These are phyloP conservation scores for Globisporangium barbulae DNA, from an alignment of 352 stramenopile genomes.

Conservation along the genomic window DNA sequence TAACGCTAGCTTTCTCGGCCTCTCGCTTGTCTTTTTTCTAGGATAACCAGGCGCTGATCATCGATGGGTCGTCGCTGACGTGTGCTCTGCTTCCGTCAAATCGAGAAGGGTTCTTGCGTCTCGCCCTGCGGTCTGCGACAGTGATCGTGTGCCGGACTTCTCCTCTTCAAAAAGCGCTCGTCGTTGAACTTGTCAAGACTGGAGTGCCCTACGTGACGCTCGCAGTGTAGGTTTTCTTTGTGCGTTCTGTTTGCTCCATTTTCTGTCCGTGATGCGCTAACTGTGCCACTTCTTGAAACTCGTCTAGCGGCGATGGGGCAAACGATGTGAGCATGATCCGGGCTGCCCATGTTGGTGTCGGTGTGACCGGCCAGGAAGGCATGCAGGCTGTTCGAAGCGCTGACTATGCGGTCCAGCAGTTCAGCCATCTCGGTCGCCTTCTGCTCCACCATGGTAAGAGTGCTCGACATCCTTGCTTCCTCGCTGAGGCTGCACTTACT, in stretches of 20 bases:
- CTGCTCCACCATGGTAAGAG: conserved; percentile 65
- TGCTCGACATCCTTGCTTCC: not conserved
- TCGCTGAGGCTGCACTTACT: not conserved
- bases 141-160: conserved; percentile 89
- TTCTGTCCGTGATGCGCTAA: not conserved
- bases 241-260: not conserved
- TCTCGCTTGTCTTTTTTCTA: conserved; percentile 9
- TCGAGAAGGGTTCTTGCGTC: conserved; percentile 59
- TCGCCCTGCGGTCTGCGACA: conserved; percentile 69
- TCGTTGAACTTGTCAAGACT: conserved; percentile 93
- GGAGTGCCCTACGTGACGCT: conserved; percentile 84
- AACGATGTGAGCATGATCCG: conserved; percentile 99
- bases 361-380: conserved; percentile 97
- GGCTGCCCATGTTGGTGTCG: conserved; percentile 97
- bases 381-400: conserved; percentile 81
- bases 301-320: conserved; percentile 93
- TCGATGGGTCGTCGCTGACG: conserved; percentile 63
- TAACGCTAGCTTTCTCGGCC: not conserved
- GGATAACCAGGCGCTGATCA: conserved; percentile 65
- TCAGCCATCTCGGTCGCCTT: conserved; percentile 71
- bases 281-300: not conserved
- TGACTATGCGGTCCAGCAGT: conserved; percentile 82
- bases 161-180: conserved; percentile 86
- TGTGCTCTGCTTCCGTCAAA: conserved; percentile 52
- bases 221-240: conserved; percentile 79